Evolutionary conservation across 1,284 basidiomycete species (phyloP), one percentile per base, ranked within the genome.

Genomic region (Sanghuangporus baumii): DNA sequence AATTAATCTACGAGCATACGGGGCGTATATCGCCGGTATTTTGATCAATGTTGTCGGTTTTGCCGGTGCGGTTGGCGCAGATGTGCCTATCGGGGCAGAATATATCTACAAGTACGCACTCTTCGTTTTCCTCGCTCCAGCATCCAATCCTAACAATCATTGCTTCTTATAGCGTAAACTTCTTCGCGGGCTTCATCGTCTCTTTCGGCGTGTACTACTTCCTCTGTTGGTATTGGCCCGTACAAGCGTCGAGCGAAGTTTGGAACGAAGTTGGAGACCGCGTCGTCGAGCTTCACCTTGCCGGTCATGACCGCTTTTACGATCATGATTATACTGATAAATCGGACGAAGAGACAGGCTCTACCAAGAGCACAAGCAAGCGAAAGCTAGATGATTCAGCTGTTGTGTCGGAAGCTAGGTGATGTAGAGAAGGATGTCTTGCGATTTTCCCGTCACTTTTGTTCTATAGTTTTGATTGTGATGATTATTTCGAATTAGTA

Each of bases 41-140:
- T 78, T 89, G 20, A 88, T 93, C 75, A 94, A 93, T 70, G 86
- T 91, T 8, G 86, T 92, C 26, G 91, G 86, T 16, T 86, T 89
- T 70, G 83, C 84, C 8, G 83, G 87, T 51, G 85, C 85, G 23
- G 66, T 66, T 5, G 69, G 71, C 3, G 83, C 82, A 78, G 69
- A 68, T 74, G 82, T 72, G 6, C 66, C 69, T 41, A 60, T 74
- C 12, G 74, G 66, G 12, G 71, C 72, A 12, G 68, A 69, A 40
- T 68, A 71, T 50, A 68, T 74, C 59, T 73, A 72, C 62, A 68
- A 70, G 63, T 68, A 50, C 67, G 51, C 58, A 51, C 50, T 47
- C 60, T 66, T 60, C 48, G 60, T 66, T 68, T 62, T 23, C 14
- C 18, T 20, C 18, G 2, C 18, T 48, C 18, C 47, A 48, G 9